Evolutionary conservation across 75 land plant genomes (phyloP).

Genomic region (Adiantum capillusveneris): DNA sequence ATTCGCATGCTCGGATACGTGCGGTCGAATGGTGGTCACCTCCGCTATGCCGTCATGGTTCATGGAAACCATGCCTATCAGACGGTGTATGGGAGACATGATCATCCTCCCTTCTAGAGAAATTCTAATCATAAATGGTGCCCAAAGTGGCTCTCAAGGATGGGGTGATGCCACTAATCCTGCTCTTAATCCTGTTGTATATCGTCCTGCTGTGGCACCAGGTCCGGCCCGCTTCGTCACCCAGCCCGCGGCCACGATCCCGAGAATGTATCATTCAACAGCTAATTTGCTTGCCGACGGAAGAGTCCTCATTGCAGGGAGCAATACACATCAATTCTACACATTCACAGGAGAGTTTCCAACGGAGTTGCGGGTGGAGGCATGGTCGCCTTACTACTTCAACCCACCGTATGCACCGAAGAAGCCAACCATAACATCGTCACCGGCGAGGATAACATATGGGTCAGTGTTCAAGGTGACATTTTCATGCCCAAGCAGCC

Average conservation of each 20-base stretch:
- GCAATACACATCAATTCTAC: conserved; percentile 21
- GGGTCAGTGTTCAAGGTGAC: conserved; percentile 6
- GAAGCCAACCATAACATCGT: conserved; percentile 1
- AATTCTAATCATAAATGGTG: conserved; percentile 16
- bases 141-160: conserved; percentile 12
- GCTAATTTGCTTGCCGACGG: conserved; percentile 21
- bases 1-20: conserved; percentile 15
- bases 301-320: conserved; percentile 17
- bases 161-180: conserved; percentile 15
- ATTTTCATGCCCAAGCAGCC: background rate
- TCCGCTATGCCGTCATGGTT: conserved; percentile 42
- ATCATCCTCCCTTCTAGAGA: conserved; percentile 13
- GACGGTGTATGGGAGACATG: conserved; percentile 30
- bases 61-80: conserved; percentile 58
- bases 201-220: conserved; percentile 6
- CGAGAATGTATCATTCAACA: conserved; percentile 25
- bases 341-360: conserved; percentile 15
- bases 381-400: conserved; percentile 19
- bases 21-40: conserved; percentile 49
- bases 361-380: conserved; percentile 27
- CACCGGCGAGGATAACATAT: conserved; percentile 2
- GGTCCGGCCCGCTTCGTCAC: background rate
- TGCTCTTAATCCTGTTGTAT: conserved; percentile 12
- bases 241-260: conserved; percentile 8
- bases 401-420: background rate